These are phyloP conservation scores for Fraxinus latifolia DNA, from an alignment of 305 asterid genomes.

Conservation along the genomic window DNA sequence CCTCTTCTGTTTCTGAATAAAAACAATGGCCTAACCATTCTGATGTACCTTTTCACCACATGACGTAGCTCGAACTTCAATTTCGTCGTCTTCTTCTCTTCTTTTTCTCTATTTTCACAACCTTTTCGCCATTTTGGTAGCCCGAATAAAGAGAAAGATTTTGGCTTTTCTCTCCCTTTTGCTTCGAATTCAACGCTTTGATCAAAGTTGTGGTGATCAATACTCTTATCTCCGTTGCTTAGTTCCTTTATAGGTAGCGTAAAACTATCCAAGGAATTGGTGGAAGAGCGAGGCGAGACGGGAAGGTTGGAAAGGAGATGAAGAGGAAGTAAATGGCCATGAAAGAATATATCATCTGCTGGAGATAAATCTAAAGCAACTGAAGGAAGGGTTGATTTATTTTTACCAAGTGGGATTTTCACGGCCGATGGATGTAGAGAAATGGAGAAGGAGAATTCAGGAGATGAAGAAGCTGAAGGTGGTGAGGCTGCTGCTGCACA, in stretches of 20 bases:
- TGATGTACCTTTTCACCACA: slow-evolving; percentile 55
- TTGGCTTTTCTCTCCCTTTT: slow-evolving; percentile 42
- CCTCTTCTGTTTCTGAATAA: slow-evolving; percentile 33
- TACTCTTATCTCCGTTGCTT: neutral
- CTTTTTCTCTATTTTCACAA: slow-evolving; percentile 22
- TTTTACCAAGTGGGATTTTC: slow-evolving; percentile 10
- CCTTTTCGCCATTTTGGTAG: slow-evolving; percentile 34
- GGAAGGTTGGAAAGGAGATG: slow-evolving; percentile 71
- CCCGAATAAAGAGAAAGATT: slow-evolving; percentile 59
- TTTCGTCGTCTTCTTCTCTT: slow-evolving; percentile 37
- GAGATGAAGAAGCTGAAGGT: slow-evolving; percentile 59
- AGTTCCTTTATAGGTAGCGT: slow-evolving; percentile 56
- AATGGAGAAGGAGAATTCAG: slow-evolving; percentile 80
- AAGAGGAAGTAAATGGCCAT: slow-evolving; percentile 88
- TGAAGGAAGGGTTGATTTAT: slow-evolving; percentile 26
- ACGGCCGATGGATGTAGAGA: slow-evolving; percentile 49
- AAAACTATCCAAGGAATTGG: slow-evolving; percentile 61
- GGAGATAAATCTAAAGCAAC: slow-evolving; percentile 71
- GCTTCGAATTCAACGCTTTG: neutral
- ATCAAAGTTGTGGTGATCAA: slow-evolving; percentile 7
- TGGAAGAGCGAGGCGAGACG: slow-evolving; percentile 70
- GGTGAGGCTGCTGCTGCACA: slow-evolving; percentile 18
- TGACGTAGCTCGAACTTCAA: slow-evolving; percentile 43
- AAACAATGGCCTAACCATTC: slow-evolving; percentile 58
- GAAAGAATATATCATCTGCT: slow-evolving; percentile 87